A percentile compares a stretch with the other conserved stretches of the same genome.
Evolutionary conservation across 1,139 yeast species (phyloP).

Genomic region (Debaryomyces subglobosus): DNA sequence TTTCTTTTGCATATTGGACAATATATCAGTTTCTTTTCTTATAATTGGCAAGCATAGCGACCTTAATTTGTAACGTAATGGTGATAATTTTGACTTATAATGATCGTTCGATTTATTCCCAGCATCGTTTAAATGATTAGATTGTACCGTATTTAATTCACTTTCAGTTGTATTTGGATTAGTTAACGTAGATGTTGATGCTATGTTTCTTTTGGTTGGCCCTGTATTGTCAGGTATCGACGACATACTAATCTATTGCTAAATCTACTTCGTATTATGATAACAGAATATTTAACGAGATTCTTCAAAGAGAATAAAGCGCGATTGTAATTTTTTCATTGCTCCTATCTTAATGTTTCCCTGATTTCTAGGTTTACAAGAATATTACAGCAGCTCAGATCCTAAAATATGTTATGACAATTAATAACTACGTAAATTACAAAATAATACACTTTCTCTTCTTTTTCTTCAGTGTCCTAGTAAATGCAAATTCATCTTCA

Average conservation of each 20-base stretch:
- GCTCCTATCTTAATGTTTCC: not conserved
- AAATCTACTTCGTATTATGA: not conserved
- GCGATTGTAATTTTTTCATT: not conserved
- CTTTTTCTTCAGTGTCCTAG: slow-evolving; percentile 35
- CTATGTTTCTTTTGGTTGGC: not conserved
- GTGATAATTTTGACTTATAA: slow-evolving; percentile 61
- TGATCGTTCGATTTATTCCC: slow-evolving; percentile 73
- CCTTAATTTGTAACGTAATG: slow-evolving; percentile 62
- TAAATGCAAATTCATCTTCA: slow-evolving; percentile 48
- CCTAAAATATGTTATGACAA: not conserved
- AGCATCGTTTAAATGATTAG: slow-evolving; percentile 48
- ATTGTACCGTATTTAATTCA: slow-evolving; percentile 1
- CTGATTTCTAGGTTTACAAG: not conserved
- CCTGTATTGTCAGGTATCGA: not conserved
- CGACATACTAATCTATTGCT: not conserved
- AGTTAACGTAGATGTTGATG: not conserved
- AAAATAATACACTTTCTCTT: slow-evolving; percentile 38
- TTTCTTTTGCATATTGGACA: slow-evolving; percentile 59
- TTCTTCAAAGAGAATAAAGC: not conserved
- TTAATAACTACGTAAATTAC: slow-evolving; percentile 16
- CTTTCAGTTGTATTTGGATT: slow-evolving; percentile 5
- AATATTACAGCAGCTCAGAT: not conserved
- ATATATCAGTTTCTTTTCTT: slow-evolving; percentile 64
- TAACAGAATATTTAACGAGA: not conserved
- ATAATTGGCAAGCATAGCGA: slow-evolving; percentile 59